Base-by-base conservation (phyloP, 2,329 filamentous ascomycete species). In the Ceratocystis cubensis region DNA sequence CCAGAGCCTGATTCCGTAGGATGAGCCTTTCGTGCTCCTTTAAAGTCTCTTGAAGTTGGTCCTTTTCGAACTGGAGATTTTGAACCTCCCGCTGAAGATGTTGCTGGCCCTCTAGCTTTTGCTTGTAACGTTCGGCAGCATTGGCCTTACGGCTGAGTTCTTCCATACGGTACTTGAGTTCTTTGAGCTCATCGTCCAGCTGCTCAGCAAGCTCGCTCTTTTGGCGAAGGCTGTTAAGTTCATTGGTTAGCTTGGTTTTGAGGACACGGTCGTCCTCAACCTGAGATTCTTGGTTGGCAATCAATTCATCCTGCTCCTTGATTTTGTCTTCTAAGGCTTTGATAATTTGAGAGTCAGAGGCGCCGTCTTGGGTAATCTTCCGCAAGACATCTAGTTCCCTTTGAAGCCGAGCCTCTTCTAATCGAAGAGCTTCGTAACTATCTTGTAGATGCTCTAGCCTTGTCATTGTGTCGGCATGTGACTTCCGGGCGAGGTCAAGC, bases 301-400 rank as follows among this genome's bases (percentile, higher is more conserved):
- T 91, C 63, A 90, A 78, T 67, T 87, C 81, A 73, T 89, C 86
- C 71, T 88, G 85, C 71, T 90, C 84, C 50, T 82, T 81, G 28
- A 87, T 77, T 70, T 82, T 81, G 56, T 77, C 76, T 70, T 86
- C 78, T 70, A 88, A 76, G 68, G 79, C 75, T 75, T 78, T 77
- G 69, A 84, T 80, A 63, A 80, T 76, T 65, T 80, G 78, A 25
- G 76, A 80, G 72, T 76, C 82, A 74, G 77, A 78, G 74, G 78
- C 75, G 72, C 83, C 76, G 76, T 83, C 75, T 74, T 78, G 70
- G 73, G 79, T 76, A 76, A 82, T 74, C 71, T 79, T 77, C 70
- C 78, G 73, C 64, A 82, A 72, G 65, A 81, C 74, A 72, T 80
- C 79, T 7, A 81, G 78, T 72, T 84, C 80, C 41, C 79, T 76